Percentiles rank a stretch among this genome's conserved stretches.
phyloP scores from a whole-genome alignment of 345 rosid species.

The Moringa oleifera region DNA sequence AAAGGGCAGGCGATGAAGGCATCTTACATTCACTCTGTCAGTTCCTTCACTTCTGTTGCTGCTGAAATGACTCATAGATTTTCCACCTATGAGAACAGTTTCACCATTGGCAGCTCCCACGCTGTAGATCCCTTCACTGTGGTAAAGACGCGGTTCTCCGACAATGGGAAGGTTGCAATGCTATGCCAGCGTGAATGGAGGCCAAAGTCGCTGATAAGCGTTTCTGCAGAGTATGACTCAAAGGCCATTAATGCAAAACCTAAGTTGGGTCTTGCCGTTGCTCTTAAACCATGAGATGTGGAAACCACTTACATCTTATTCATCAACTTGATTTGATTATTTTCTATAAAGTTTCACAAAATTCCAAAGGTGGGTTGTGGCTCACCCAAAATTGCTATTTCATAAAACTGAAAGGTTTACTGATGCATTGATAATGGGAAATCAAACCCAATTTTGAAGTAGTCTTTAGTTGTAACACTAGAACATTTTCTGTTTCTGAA shows the following conservation, averaged over 20 bases:
- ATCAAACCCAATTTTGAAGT: slow-evolving; percentile 34
- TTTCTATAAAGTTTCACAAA: slow-evolving; percentile 12
- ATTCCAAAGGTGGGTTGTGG: slow-evolving; percentile 10
- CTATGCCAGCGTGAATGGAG: slow-evolving; percentile 75
- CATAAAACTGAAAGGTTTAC: slow-evolving; percentile 10
- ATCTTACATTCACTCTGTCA: slow-evolving; percentile 58
- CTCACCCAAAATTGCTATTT: slow-evolving; percentile 7
- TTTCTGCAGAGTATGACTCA: slow-evolving; percentile 70
- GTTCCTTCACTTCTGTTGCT: slow-evolving; percentile 48
- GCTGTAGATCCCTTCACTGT: slow-evolving; percentile 45
- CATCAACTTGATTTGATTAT: slow-evolving; percentile 10
- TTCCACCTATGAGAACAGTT: slow-evolving; percentile 49
- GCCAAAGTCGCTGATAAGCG: slow-evolving; percentile 56
- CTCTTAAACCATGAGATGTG: slow-evolving; percentile 58
- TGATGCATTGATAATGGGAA: slow-evolving; percentile 10
- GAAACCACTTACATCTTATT: background rate
- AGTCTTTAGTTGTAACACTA: background rate
- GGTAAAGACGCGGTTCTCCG: slow-evolving; percentile 51
- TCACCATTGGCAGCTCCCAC: slow-evolving; percentile 62
- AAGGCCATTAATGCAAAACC: slow-evolving; percentile 49
- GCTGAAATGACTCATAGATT: slow-evolving; percentile 76
- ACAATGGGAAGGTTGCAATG: slow-evolving; percentile 59
- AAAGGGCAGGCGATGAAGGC: slow-evolving; percentile 72
- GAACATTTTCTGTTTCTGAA: slow-evolving; percentile 3
- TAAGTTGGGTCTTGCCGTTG: slow-evolving; percentile 66